Conservation (phyloP, 768 basidiomycete species). For the Podaxis sp. region DNA sequence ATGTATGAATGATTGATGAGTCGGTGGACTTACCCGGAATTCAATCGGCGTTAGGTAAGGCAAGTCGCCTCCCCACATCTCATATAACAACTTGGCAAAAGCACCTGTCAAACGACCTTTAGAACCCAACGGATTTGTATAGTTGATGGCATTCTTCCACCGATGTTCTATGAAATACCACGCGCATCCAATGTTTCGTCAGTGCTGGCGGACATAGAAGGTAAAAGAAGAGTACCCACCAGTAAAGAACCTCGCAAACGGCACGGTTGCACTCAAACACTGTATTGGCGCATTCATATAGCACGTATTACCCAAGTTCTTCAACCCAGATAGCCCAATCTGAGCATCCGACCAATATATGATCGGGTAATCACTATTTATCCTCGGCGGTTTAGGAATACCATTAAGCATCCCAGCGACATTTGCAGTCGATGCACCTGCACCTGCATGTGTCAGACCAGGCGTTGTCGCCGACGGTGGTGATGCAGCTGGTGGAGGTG, state of each 20-base stretch:
- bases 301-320: conserved; percentile 96
- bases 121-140: conserved; percentile 81
- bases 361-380: conserved; percentile 76
- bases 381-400: conserved; percentile 61
- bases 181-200: background rate
- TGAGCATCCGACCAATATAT: conserved; percentile 81
- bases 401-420: conserved; percentile 12
- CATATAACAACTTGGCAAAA: conserved; percentile 80
- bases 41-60: conserved; percentile 78
- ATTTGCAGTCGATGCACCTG: conserved; percentile 10
- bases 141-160: conserved; percentile 84
- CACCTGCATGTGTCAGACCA: background rate
- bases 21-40: conserved; percentile 65
- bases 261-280: conserved; percentile 91
- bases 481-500: conserved; percentile 12
- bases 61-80: conserved; percentile 87
- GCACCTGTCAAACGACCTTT: conserved; percentile 79
- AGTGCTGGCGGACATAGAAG: conserved; percentile 7
- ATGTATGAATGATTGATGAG: background rate
- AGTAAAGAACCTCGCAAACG: conserved; percentile 90
- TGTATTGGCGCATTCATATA: conserved; percentile 99
- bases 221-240: conserved; percentile 44
- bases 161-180: conserved; percentile 54
- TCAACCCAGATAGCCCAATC: conserved; percentile 81
- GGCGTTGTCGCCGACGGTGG: background rate